Percentiles rank a stretch among this genome's conserved stretches.
Evolutionary conservation across 805 yeast genomes (phyloP).

Genomic region (Monosporozyma unispora): DNA sequence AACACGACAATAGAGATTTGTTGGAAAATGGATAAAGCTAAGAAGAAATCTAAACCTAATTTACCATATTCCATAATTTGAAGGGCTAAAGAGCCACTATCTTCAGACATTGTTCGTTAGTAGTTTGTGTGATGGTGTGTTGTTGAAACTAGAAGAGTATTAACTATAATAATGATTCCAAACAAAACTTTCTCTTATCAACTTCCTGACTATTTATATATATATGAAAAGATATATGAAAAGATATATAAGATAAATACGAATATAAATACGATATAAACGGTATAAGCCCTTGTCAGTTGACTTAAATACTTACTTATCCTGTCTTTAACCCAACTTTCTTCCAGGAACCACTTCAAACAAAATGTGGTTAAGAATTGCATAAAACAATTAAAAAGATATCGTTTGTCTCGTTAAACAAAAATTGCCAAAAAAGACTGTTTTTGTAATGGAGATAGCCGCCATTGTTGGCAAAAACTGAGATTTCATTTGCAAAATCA

Average conservation of each 20-base stretch:
- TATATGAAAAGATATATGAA: too few species aligned
- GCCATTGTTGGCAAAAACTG: too few species aligned
- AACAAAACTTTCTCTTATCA: not conserved
- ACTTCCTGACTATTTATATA: not conserved
- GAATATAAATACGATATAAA: not conserved
- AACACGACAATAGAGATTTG: slow-evolving; percentile 29
- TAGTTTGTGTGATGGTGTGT: not conserved
- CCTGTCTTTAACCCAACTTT: too few species aligned
- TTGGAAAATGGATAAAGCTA: slow-evolving; percentile 31
- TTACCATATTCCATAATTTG: not conserved
- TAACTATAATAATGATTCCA: not conserved
- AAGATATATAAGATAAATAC: not conserved
- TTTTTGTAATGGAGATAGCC: too few species aligned
- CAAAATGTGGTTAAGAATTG: too few species aligned
- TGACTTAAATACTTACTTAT: not conserved
- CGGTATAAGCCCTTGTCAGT: not conserved
- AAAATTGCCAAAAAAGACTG: too few species aligned
- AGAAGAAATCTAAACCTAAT: slow-evolving; percentile 11
- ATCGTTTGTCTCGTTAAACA: too few species aligned
- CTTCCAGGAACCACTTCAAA: too few species aligned
- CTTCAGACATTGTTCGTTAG: not conserved
- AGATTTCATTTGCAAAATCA: not conserved
- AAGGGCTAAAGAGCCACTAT: not conserved
- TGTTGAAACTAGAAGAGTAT: not conserved
- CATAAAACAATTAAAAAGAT: too few species aligned